phyloP scores from a whole-genome alignment of 2,329 filamentous ascomycete genomes.

The Cercospora beticola region DNA sequence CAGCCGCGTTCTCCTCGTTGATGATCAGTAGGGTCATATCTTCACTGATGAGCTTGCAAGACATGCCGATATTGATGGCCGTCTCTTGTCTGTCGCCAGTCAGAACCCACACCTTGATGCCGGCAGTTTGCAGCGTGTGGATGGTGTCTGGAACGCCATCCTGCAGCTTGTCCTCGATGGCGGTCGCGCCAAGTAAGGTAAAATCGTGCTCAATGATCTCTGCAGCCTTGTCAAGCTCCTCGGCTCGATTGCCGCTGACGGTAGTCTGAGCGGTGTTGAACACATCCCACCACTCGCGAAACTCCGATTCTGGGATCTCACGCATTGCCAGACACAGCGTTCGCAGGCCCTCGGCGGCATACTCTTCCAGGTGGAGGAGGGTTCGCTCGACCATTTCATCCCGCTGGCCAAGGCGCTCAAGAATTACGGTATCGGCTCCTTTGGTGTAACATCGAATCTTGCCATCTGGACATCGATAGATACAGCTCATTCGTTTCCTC shows the following conservation, averaged over 20 bases:
- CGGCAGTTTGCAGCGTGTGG: slow-evolving; percentile 91
- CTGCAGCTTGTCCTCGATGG: slow-evolving; percentile 94
- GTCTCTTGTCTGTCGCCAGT: slow-evolving; percentile 98
- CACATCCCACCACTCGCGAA: slow-evolving; percentile 78
- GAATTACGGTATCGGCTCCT: slow-evolving; percentile 94
- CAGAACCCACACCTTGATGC: slow-evolving; percentile 98
- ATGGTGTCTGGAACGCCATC: slow-evolving; percentile 98
- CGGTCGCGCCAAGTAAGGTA: slow-evolving; percentile 86
- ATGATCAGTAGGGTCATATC: slow-evolving; percentile 98
- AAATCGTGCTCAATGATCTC: slow-evolving; percentile 94
- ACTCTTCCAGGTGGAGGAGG: slow-evolving; percentile 93
- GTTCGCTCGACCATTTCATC: slow-evolving; percentile 84
- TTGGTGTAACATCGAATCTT: slow-evolving; percentile 94
- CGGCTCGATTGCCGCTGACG: slow-evolving; percentile 84
- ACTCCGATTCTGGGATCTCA: slow-evolving; percentile 87
- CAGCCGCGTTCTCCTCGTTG: slow-evolving; percentile 79
- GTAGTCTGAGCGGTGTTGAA: slow-evolving; percentile 88
- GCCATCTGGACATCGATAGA: slow-evolving; percentile 93
- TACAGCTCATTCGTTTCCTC: slow-evolving; percentile 94
- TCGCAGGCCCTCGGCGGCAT: slow-evolving; percentile 90
- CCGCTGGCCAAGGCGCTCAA: slow-evolving; percentile 80
- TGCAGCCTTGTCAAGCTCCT: slow-evolving; percentile 94
- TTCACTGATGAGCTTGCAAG: slow-evolving; percentile 95
- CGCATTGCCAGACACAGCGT: slow-evolving; percentile 94
- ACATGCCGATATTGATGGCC: slow-evolving; percentile 99